phyloP scores from a whole-genome alignment of 345 rosid species.

The Ailanthus altissimus region DNA sequence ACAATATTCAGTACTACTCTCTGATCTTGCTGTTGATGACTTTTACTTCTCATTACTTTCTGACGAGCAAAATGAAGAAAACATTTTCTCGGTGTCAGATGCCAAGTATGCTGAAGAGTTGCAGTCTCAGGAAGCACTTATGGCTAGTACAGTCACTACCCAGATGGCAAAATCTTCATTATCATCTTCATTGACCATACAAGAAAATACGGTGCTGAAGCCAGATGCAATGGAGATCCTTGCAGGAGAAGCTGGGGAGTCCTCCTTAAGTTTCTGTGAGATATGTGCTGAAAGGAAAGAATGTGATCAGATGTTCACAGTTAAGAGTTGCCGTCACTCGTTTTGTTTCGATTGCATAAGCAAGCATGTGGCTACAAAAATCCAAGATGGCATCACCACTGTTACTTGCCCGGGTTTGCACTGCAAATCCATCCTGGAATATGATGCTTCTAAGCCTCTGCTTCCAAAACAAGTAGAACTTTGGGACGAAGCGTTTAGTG shows the following conservation, averaged over 20 bases:
- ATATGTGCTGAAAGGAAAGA: conserved; percentile 60
- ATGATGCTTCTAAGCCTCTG: conserved; percentile 41
- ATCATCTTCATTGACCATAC: not conserved
- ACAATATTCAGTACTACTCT: not conserved
- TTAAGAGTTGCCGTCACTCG: conserved; percentile 43
- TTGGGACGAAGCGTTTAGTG: conserved; percentile 59
- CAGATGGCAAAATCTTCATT: not conserved
- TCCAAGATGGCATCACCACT: conserved; percentile 24
- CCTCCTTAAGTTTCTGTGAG: conserved; percentile 45
- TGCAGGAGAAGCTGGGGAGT: conserved; percentile 20
- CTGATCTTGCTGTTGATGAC: conserved; percentile 29
- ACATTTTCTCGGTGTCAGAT: conserved; percentile 26
- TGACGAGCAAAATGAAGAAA: not conserved
- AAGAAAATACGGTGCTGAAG: not conserved
- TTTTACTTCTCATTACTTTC: conserved; percentile 26
- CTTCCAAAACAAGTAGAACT: conserved; percentile 46
- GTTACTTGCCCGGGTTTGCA: conserved; percentile 59
- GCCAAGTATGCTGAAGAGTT: conserved; percentile 31
- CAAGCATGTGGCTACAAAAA: conserved; percentile 44
- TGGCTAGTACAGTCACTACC: conserved; percentile 16
- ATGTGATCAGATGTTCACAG: conserved; percentile 37
- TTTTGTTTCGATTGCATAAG: conserved; percentile 55
- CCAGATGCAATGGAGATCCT: not conserved
- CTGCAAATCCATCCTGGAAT: conserved; percentile 46
- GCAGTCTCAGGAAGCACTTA: conserved; percentile 37